Base-by-base conservation (phyloP, 2,329 filamentous ascomycete species). In the Nakataea oryzae region DNA sequence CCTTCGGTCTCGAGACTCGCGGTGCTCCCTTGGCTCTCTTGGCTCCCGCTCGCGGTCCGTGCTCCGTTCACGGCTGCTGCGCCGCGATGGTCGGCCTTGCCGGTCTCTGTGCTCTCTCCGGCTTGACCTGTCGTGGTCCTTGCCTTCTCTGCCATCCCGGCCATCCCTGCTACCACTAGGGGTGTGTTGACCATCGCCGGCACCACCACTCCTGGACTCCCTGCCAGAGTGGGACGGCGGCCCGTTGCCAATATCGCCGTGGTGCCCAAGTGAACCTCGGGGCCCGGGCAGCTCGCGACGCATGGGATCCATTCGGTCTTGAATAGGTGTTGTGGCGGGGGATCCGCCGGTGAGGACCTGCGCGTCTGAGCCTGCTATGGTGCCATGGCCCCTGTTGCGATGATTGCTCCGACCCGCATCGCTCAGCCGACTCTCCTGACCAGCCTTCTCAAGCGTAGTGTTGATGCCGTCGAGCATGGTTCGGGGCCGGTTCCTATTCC, bases 381-480 rank as follows among this genome's bases (percentile, higher is more conserved):
- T 74, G 17, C 77, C 74, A 64, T 67, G 74, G 73, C 65, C 74
- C 65, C 63, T 66, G 54, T 67, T 72, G 12, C 72, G 74, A 57
- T 73, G 75, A 32, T 72, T 74, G 28, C 28, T 50, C 26, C 59
- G 59, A 24, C 54, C 30, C 26, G 27, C 8, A 9, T 61, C 59
- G n/a, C 24, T 41, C 9, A 24, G 9, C 17, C 54, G 55, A 26
- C 47, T 61, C 32, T 61, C 60, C 12, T 57, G 54, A 3, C 60
- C 60, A 12, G 60, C 60, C 17, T 61, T 61, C 54, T 61, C 60
- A 9, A 61, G 26, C 9, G 54, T 61, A 24, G 60, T 61, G 67
- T 81, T 70, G 63, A 88, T 86, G 57, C 81, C 80, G 14, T 80
- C 79, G 32, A 87, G 74, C 66, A 86, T 82, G 63, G 84, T 76